Evolutionary conservation across 148 eudicot genomes (phyloP).

Genomic region (Arctostaphylos glauca): DNA sequence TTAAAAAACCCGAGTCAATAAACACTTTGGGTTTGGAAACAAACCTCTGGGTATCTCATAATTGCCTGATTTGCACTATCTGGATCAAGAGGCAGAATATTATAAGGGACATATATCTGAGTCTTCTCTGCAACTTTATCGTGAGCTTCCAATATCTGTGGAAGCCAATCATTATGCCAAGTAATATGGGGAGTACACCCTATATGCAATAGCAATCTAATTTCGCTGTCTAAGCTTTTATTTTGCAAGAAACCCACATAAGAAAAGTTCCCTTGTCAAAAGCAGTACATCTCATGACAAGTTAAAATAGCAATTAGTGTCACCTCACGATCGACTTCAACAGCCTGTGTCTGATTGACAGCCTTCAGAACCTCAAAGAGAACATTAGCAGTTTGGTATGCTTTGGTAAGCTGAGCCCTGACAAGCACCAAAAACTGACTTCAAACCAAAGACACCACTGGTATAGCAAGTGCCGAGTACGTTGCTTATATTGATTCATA

Average conservation of each 20-base stretch:
- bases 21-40: not conserved
- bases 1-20: constrained; percentile 4
- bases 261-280: not conserved
- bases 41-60: constrained; percentile 96
- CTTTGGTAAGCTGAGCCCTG: constrained; percentile 99
- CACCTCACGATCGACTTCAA: constrained; percentile 98
- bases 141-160: constrained; percentile 90
- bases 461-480: not conserved
- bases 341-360: constrained; percentile 83
- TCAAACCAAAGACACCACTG: not conserved
- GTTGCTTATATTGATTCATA: not conserved
- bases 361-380: constrained; percentile 98
- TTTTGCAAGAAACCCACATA: constrained; percentile 15
- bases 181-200: not conserved
- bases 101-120: constrained; percentile 82
- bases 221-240: not conserved
- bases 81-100: constrained; percentile 97
- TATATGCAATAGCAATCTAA: not conserved
- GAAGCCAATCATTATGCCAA: not conserved
- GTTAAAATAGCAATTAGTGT: constrained; percentile 15
- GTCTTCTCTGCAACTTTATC: constrained; percentile 97
- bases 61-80: constrained; percentile 98
- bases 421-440: constrained; percentile 12
- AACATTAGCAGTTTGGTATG: constrained; percentile 99
- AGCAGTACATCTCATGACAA: not conserved